phyloP scores from a whole-genome alignment of 345 rosid species.

The Acer yangbiense region DNA sequence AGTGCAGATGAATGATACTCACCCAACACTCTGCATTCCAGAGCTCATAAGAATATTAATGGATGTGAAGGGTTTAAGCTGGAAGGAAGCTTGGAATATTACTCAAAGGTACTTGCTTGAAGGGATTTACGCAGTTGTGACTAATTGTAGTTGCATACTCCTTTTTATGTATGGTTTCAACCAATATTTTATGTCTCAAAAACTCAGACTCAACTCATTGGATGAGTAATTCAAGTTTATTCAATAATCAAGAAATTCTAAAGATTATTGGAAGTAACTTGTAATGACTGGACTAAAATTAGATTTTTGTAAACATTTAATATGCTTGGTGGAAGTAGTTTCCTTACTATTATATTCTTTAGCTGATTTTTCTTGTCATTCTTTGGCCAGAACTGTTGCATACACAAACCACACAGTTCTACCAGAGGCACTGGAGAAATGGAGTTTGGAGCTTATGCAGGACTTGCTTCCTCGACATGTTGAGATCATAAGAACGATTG shows the following conservation, averaged over 20 bases:
- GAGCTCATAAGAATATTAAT: conserved; percentile 51
- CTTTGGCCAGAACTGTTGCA: conserved; percentile 43
- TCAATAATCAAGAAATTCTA: too few relatives aligned
- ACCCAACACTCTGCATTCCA: conserved; percentile 55
- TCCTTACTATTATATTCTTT: background rate
- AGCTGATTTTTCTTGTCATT: background rate
- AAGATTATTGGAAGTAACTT: too few relatives aligned
- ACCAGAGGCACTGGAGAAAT: conserved; percentile 61
- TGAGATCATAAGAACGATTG: conserved; percentile 49
- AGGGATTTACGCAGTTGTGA: background rate
- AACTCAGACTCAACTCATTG: too few relatives aligned
- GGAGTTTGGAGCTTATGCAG: conserved; percentile 52
- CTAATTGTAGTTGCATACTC: background rate
- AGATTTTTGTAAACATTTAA: background rate
- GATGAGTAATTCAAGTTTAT: too few relatives aligned
- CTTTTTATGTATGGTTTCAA: background rate
- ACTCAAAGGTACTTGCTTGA: conserved; percentile 38
- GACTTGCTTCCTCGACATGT: conserved; percentile 57
- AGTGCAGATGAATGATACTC: conserved; percentile 62
- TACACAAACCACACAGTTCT: conserved; percentile 57
- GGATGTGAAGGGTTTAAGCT: conserved; percentile 50
- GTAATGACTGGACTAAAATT: background rate
- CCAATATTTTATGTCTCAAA: background rate
- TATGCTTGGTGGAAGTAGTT: background rate
- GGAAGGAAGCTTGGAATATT: conserved; percentile 55